Base-by-base conservation (phyloP, 441 rosid species). In the Adansonia gregorii region DNA sequence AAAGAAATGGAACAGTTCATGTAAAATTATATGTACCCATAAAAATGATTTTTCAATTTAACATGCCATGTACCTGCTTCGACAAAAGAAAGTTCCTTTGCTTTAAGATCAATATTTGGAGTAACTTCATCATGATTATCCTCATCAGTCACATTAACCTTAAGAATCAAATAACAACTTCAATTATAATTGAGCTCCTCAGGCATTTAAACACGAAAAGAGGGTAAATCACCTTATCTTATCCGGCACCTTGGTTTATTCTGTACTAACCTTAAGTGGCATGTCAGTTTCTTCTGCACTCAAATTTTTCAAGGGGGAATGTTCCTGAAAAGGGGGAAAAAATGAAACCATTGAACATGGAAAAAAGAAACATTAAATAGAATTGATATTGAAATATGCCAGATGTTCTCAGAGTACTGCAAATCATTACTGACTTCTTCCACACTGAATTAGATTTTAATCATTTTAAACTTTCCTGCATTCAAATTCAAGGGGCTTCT, bases 11-110 rank as follows among this genome's bases (percentile, higher is more conserved):
- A 49, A n/a, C 35, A 48, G 45, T 1, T 49, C 43, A 31, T 35
- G 17, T 10, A 20, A 41, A 24, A 15, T 22, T 74, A 48, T 35
- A 8, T 22, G 9, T 31, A 27, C 35, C 43, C 35, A 27, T 9
- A 8, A 65, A 17, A 43, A 52, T 9, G 70, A 41, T 2, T 71
- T 61, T 59, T 48, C 76, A 51, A n/a, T 56, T 78, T 66, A 46
- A 64, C 35, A 61, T 81, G 75, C 68, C 27, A 45, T 80, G 14
- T 78, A 87, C 91, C 85, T 78, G 80, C 83, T 63, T 79, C 74
- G 49, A 43, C 52, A 6, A 71, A 52, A 55, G 82, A 75, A 60
- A 74, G 14, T 48, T 65, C 78, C 58, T 81, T 73, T 76, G 78
- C 66, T 54, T 35, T 22, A 15, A 66, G 24, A 24, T 63, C 45